Evolutionary conservation across 75 land plant genomes (phyloP).

Genomic region (Isoetes taiwanensis): DNA sequence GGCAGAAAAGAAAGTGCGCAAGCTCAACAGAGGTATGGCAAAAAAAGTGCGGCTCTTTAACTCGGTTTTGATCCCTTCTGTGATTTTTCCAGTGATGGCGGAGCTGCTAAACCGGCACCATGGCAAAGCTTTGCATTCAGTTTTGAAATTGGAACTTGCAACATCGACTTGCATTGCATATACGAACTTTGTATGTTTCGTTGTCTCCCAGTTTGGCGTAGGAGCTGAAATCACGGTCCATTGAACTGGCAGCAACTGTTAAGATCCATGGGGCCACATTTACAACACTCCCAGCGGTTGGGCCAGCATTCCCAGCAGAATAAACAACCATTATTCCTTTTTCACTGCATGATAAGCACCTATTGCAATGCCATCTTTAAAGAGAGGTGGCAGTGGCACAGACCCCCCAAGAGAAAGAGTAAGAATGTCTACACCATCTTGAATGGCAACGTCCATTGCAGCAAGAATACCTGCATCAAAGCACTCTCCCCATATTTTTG

Average conservation of each 20-base stretch:
- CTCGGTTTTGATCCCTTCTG: no score
- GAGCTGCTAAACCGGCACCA: no score
- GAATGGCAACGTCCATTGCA: constrained; percentile 2
- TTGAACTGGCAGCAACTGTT: constrained; percentile 10
- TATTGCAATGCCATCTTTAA: constrained; percentile 3
- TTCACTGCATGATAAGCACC: constrained; percentile 4
- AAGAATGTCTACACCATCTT: constrained; percentile 3
- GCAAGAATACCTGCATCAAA: neutral
- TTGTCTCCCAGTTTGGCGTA: no score
- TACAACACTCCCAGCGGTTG: neutral
- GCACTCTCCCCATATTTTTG: constrained; percentile 5
- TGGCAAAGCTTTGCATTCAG: no score
- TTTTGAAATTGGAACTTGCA: no score
- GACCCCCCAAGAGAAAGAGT: neutral
- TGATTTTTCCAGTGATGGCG: no score
- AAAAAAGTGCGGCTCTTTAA: no score
- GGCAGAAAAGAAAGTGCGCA: no score
- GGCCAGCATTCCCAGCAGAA: constrained; percentile 30
- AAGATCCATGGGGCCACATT: constrained; percentile 31
- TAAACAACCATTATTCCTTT: constrained; percentile 24
- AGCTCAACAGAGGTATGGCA: no score
- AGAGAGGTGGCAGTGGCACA: neutral
- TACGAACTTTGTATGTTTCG: no score
- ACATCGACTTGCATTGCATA: no score
- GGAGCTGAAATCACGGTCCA: constrained; percentile 1